Evolutionary conservation across 257 asterid genomes (phyloP).

Genomic region (Forsythia viridissima): DNA sequence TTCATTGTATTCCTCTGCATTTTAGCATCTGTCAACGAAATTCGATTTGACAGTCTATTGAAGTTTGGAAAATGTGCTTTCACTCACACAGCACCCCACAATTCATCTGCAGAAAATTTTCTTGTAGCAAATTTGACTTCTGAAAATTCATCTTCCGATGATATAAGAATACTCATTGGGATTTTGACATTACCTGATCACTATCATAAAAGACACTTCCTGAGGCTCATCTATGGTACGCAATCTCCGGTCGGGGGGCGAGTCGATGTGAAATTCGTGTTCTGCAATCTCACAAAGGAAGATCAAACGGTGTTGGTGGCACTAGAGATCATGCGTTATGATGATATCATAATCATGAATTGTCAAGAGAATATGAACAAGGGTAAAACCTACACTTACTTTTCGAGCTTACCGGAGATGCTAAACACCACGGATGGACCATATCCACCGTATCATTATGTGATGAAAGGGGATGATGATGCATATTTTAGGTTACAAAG

Average conservation of each 20-base stretch:
- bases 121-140: constrained; percentile 7
- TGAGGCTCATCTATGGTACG: constrained; percentile 82
- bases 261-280: constrained; percentile 75
- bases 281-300: constrained; percentile 91
- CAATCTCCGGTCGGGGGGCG: constrained; percentile 54
- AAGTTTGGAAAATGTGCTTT: constrained; percentile 58
- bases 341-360: constrained; percentile 78
- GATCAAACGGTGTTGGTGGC: constrained; percentile 79
- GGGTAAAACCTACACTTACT: constrained; percentile 79
- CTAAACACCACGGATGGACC: constrained; percentile 29
- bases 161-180: constrained; percentile 67
- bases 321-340: constrained; percentile 78
- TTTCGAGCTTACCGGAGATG: constrained; percentile 74
- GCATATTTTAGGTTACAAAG: constrained; percentile 61
- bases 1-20: constrained; percentile 64
- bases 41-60: constrained; percentile 49
- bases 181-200: constrained; percentile 88
- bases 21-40: constrained; percentile 66
- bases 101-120: constrained; percentile 8
- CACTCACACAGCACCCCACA: not conserved
- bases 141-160: constrained; percentile 29
- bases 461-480: constrained; percentile 90
- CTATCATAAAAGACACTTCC: constrained; percentile 84
- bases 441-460: constrained; percentile 80
- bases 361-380: constrained; percentile 88